These are phyloP conservation scores for Trichoderma parareesei DNA, from an alignment of 495 filamentous ascomycete genomes.

Conservation along the genomic window DNA sequence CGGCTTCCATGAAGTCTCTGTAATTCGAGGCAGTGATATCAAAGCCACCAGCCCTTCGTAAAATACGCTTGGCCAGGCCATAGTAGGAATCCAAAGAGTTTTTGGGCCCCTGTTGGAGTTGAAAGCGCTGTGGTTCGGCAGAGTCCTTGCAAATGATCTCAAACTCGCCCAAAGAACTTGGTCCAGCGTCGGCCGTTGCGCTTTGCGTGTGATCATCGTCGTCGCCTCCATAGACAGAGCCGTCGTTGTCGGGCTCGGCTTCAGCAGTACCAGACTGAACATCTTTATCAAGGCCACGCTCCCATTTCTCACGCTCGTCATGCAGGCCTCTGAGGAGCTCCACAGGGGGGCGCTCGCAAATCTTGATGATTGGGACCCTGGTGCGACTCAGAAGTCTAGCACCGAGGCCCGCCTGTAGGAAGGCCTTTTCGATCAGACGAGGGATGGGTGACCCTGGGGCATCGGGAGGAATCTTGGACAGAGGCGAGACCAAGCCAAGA, in stretches of 20 bases:
- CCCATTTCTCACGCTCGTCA: conserved; percentile 55
- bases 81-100: conserved; percentile 34
- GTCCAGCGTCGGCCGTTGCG: background rate
- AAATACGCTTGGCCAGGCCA: conserved; percentile 32
- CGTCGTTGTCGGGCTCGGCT: conserved; percentile 26
- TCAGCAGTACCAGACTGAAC: conserved; percentile 31
- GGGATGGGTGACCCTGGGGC: conserved; percentile 48
- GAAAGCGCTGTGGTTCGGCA: background rate
- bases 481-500: conserved; percentile 54
- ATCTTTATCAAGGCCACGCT: conserved; percentile 28
- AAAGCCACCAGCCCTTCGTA: conserved; percentile 37
- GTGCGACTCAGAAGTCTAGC: conserved; percentile 63
- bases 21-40: conserved; percentile 36
- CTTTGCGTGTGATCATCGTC: background rate
- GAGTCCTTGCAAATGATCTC: conserved; percentile 1
- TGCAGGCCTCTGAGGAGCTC: conserved; percentile 42
- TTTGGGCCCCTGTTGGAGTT: conserved; percentile 30
- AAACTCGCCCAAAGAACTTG: conserved; percentile 8
- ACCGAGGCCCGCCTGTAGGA: conserved; percentile 62
- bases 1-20: conserved; percentile 25
- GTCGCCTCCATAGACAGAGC: conserved; percentile 15
- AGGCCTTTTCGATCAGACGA: conserved; percentile 54
- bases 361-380: conserved; percentile 72
- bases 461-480: conserved; percentile 40
- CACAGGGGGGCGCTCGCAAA: conserved; percentile 58